Evolutionary conservation across 441 rosid genomes (phyloP).

Genomic region (Manihot esculenta): DNA sequence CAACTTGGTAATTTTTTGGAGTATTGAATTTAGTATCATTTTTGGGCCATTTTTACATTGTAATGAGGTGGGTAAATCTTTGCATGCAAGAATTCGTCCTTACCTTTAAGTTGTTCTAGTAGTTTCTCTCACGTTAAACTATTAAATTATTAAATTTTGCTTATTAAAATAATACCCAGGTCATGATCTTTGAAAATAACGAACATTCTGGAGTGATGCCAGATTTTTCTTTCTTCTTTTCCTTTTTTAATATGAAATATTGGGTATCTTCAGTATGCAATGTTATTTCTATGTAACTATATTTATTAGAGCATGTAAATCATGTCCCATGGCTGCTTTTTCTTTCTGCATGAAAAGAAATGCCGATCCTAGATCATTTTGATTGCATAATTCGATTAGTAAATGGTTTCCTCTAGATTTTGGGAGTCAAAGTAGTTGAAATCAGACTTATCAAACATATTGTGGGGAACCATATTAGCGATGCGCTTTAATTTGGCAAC

Average conservation of each 20-base stretch:
- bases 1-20: background rate
- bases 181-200: background rate
- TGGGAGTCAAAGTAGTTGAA: no score
- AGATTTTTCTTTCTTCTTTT: background rate
- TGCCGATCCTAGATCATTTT: background rate
- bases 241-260: background rate
- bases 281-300: background rate
- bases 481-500: no score
- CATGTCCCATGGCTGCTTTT: background rate
- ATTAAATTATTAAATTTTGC: constrained; percentile 1
- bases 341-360: background rate
- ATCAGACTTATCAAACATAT: no score
- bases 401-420: no score
- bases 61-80: background rate
- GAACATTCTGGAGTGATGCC: constrained; percentile 9
- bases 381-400: background rate
- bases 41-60: background rate
- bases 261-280: background rate
- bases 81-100: background rate
- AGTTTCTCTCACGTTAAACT: background rate
- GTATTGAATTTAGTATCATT: background rate
- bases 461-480: background rate
- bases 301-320: background rate
- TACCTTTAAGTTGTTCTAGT: background rate
- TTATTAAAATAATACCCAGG: background rate